Evolutionary conservation across 179 eudicot genomes (phyloP).

Genomic region (Patellifolia procumbens): DNA sequence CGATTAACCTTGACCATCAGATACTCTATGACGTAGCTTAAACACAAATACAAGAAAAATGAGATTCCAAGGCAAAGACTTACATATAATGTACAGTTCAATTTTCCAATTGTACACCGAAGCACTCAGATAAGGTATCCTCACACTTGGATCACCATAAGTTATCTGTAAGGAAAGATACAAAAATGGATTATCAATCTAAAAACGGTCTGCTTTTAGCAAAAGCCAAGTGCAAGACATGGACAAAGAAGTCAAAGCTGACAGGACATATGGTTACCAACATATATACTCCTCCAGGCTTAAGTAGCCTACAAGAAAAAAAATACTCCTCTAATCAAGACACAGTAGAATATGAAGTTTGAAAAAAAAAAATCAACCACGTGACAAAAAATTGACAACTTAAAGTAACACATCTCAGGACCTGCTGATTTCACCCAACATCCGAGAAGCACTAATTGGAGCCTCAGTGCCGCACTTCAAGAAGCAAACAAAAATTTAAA

Average conservation of each 20-base stretch:
- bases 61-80: constrained; percentile 26
- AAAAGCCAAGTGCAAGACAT: constrained; percentile 6
- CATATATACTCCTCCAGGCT: constrained; percentile 88
- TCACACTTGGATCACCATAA: constrained; percentile 82
- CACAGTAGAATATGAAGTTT: constrained; percentile 11
- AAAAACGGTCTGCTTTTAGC: neutral
- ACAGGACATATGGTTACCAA: constrained; percentile 53
- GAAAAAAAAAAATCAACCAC: neutral
- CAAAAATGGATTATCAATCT: neutral
- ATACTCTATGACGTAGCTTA: neutral
- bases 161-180: constrained; percentile 60
- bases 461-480: constrained; percentile 83
- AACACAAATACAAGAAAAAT: no score
- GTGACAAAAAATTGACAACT: constrained; percentile 2
- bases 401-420: constrained; percentile 35
- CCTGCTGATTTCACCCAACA: constrained; percentile 97
- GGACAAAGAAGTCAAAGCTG: constrained; percentile 7
- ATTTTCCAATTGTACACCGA: constrained; percentile 57
- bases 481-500: constrained; percentile 20
- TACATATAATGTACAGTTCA: constrained; percentile 53
- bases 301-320: constrained; percentile 74
- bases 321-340: constrained; percentile 24
- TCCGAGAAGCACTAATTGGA: constrained; percentile 69
- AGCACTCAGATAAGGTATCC: constrained; percentile 63
- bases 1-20: neutral